Percentiles rank a stretch among this genome's conserved stretches.
phyloP scores from a whole-genome alignment of 2,329 filamentous ascomycete species.

The Phaeophleospora eucalypticola region DNA sequence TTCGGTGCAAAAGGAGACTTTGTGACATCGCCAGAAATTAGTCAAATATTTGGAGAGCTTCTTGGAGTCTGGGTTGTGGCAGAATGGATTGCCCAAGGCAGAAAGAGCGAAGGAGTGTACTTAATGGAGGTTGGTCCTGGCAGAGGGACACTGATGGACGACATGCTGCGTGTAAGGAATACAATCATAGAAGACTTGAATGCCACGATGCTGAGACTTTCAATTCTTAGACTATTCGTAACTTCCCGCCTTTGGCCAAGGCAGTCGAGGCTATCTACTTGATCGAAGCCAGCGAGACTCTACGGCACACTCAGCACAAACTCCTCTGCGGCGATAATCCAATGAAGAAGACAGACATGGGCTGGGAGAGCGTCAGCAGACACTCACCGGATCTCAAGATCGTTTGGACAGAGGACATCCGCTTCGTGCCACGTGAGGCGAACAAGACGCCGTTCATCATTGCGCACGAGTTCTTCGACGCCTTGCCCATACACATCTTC shows the following conservation, averaged over 20 bases:
- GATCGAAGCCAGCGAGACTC: conserved; percentile 82
- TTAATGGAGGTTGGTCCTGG: conserved; percentile 93
- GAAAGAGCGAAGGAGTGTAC: conserved; percentile 68
- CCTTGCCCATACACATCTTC: conserved; percentile 92
- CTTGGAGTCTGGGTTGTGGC: conserved; percentile 92
- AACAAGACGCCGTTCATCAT: conserved; percentile 84
- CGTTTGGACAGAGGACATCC: conserved; percentile 85
- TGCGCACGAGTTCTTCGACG: conserved; percentile 98
- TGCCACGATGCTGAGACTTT: conserved; percentile 14
- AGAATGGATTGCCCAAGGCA: conserved; percentile 92
- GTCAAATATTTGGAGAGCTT: conserved; percentile 92
- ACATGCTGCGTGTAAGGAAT: conserved; percentile 73
- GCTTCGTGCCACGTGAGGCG: conserved; percentile 65
- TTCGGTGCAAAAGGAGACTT: conserved; percentile 95
- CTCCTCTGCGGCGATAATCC: conserved; percentile 72
- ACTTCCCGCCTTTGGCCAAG: conserved; percentile 72
- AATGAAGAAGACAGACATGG: conserved; percentile 67
- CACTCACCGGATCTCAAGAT: conserved; percentile 66
- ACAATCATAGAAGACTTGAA: not conserved
- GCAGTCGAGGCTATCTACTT: conserved; percentile 86
- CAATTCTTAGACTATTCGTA: conserved; percentile 65
- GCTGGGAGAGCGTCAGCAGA: conserved; percentile 71
- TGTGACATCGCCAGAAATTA: conserved; percentile 95
- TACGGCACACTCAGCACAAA: conserved; percentile 73
- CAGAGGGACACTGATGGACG: conserved; percentile 92